phyloP scores from a whole-genome alignment of 176 grass and related monocot genomes.

The Eleusine indica region DNA sequence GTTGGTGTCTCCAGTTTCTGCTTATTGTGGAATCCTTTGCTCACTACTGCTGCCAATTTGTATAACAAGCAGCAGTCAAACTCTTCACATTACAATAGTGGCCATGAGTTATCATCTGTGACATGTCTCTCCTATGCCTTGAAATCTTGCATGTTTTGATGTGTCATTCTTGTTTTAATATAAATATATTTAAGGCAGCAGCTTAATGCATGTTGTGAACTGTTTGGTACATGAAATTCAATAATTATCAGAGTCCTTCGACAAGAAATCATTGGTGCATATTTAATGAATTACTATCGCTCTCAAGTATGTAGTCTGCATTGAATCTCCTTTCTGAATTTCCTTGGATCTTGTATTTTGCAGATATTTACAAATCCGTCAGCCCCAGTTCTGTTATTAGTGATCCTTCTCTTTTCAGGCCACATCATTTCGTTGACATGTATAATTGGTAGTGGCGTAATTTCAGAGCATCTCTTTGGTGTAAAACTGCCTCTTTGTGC shows the following conservation, averaged over 20 bases:
- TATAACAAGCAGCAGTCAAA: background rate
- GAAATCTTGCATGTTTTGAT: background rate
- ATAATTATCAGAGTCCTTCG: background rate
- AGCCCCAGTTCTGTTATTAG: slow-evolving; percentile 66
- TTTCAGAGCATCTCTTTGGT: slow-evolving; percentile 65
- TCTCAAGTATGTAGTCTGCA: background rate
- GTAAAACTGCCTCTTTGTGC: slow-evolving; percentile 45
- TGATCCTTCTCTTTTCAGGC: slow-evolving; percentile 78
- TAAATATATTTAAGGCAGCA: background rate
- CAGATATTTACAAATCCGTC: slow-evolving; percentile 70
- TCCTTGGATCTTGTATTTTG: slow-evolving; percentile 14
- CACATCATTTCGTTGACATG: slow-evolving; percentile 69
- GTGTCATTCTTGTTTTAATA: background rate
- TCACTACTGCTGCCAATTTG: background rate
- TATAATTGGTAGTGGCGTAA: slow-evolving; percentile 53
- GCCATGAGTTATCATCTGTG: background rate
- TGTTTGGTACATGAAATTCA: background rate
- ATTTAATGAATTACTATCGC: background rate
- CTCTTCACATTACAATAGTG: background rate
- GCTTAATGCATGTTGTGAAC: background rate
- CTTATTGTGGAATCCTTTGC: background rate
- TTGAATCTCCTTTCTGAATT: slow-evolving; percentile 8
- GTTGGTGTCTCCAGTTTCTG: slow-evolving; percentile 31
- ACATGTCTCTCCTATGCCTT: background rate
- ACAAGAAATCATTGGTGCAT: background rate